phyloP scores from a whole-genome alignment of 306 rosid species.

The Cicer cuneatum region DNA sequence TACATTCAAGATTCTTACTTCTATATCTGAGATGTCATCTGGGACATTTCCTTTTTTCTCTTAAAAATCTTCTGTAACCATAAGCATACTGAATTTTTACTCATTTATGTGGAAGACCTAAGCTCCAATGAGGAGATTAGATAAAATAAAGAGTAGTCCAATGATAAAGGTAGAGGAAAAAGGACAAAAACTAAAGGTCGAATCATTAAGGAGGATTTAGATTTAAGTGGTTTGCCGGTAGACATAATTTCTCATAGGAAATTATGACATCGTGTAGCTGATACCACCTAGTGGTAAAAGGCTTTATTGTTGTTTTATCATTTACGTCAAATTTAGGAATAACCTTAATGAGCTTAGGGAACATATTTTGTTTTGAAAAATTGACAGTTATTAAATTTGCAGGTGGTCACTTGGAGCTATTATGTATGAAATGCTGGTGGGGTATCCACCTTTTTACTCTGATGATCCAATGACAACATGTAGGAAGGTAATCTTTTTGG shows the following conservation, averaged over 20 bases:
- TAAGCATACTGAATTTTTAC: neutral
- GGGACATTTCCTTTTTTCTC: neutral
- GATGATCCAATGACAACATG: constrained; percentile 99
- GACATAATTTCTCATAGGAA: neutral
- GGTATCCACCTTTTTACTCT: constrained; percentile 98
- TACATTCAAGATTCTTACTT: constrained; percentile 24
- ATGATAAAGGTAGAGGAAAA: neutral
- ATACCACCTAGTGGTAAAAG: neutral
- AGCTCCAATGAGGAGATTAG: neutral
- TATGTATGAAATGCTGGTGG: constrained; percentile 97
- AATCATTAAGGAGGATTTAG: constrained; percentile 1
- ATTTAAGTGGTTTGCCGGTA: neutral
- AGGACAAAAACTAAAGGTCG: neutral
- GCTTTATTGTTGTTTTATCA: neutral
- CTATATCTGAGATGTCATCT: neutral
- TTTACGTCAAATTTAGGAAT: constrained; percentile 2
- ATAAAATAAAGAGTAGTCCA: neutral
- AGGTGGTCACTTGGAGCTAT: constrained; percentile 99
- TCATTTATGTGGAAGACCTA: constrained; percentile 10
- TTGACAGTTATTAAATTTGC: constrained; percentile 27
- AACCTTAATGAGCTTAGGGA: neutral
- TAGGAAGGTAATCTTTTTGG: constrained; percentile 71
- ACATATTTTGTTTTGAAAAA: constrained; percentile 22
- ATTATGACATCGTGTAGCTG: neutral
- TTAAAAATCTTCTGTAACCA: constrained; percentile 12